Conservation (phyloP, 208 protist genomes). For the Crithidia mellificae region DNA sequence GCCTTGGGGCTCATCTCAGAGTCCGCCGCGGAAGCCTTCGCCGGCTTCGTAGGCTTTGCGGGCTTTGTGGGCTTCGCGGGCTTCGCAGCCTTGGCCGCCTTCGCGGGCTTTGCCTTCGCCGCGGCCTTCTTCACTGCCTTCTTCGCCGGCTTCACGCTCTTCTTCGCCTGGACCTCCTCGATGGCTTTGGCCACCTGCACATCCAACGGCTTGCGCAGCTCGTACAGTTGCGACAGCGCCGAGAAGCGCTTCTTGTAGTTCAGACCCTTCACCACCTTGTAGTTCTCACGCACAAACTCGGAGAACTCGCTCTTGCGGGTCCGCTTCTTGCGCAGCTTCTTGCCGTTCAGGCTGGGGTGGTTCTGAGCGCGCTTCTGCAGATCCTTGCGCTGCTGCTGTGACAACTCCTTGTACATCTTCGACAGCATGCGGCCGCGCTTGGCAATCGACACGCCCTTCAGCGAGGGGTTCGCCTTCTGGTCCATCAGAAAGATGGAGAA, state of each 20-base stretch:
- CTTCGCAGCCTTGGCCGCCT: slow-evolving; percentile 17
- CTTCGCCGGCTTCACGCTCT: slow-evolving; percentile 23
- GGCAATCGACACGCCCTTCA: slow-evolving; percentile 68
- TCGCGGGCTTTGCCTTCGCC: slow-evolving; percentile 21
- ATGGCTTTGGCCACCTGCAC: slow-evolving; percentile 56
- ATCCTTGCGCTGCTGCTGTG: slow-evolving; percentile 49
- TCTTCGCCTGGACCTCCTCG: slow-evolving; percentile 36
- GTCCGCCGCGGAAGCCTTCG: neutral
- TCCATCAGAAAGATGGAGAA: slow-evolving; percentile 91
- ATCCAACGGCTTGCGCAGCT: slow-evolving; percentile 72
- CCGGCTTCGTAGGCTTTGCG: slow-evolving; percentile 17
- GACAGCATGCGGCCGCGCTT: slow-evolving; percentile 68
- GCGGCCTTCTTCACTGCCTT: slow-evolving; percentile 31
- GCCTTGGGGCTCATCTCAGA: neutral
- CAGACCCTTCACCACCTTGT: slow-evolving; percentile 63
- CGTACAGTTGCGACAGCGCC: slow-evolving; percentile 80
- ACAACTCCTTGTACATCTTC: slow-evolving; percentile 86
- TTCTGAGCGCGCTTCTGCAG: slow-evolving; percentile 65
- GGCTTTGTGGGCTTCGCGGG: slow-evolving; percentile 1
- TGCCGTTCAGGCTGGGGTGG: slow-evolving; percentile 54
- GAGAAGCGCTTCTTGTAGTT: slow-evolving; percentile 70
- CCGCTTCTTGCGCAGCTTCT: slow-evolving; percentile 25
- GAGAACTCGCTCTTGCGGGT: slow-evolving; percentile 50
- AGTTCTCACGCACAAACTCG: slow-evolving; percentile 78
- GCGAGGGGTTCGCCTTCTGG: slow-evolving; percentile 79